phyloP scores from a whole-genome alignment of 2,329 filamentous ascomycete genomes.

The Neonectria ditissima region DNA sequence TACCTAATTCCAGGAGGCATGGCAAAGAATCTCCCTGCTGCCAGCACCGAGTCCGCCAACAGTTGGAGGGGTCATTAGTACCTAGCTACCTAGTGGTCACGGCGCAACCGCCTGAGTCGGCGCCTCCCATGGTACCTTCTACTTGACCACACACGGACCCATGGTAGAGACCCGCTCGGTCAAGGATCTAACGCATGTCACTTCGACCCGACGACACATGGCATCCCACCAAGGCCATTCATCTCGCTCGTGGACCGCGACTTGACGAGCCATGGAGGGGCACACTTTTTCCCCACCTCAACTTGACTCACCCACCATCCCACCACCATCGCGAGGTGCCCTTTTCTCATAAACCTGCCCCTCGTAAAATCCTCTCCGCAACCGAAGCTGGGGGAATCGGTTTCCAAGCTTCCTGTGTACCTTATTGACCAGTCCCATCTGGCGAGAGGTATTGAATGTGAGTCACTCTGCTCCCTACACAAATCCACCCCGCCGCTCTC shows the following conservation, averaged over 20 bases:
- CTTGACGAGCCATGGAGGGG: constrained; percentile 36
- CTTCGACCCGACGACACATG: not conserved
- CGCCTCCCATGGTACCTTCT: not conserved
- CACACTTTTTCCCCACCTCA: constrained; percentile 41
- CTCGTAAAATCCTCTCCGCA: constrained; percentile 33
- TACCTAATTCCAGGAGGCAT: constrained; percentile 1
- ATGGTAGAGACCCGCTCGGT: not conserved
- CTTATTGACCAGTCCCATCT: constrained; percentile 30
- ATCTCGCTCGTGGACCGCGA: not conserved
- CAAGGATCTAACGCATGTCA: constrained; percentile 1
- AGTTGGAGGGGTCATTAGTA: not conserved
- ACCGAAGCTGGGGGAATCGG: constrained; percentile 31
- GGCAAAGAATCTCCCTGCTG: not conserved
- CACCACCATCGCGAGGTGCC: constrained; percentile 43
- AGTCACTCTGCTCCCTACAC: constrained; percentile 13
- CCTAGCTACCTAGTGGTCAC: too few species aligned
- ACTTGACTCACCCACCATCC: constrained; percentile 42
- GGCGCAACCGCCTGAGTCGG: not conserved
- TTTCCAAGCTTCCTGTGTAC: constrained; percentile 26
- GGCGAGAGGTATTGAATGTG: constrained; percentile 28
- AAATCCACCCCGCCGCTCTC: not conserved
- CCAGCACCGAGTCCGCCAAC: not conserved
- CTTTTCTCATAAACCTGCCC: constrained; percentile 43
- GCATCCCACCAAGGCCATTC: not conserved
- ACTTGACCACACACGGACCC: not conserved